Conservation (phyloP, 1,139 yeast genomes). For the Meyerozyma carpophila region DNA sequence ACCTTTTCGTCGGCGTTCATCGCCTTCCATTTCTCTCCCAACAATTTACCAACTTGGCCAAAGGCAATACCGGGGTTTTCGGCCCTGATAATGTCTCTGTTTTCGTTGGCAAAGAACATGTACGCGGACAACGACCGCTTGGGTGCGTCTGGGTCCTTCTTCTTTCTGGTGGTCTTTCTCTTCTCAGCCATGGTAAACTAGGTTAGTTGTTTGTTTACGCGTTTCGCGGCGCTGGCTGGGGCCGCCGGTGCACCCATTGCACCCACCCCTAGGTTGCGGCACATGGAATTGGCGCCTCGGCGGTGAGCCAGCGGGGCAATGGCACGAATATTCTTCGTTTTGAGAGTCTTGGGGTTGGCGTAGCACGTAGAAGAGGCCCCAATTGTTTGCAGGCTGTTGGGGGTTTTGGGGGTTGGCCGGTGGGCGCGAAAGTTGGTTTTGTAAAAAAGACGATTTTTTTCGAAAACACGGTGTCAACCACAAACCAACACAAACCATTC, state of each 20-base stretch:
- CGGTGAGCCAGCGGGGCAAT: no score
- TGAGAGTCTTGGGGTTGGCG: no score
- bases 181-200: conserved; percentile 26
- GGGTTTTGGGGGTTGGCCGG: neutral
- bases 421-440: neutral
- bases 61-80: conserved; percentile 93
- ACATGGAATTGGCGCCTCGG: neutral
- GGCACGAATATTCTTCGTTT: no score
- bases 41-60: conserved; percentile 86
- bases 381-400: neutral
- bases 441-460: no score
- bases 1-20: conserved; percentile 71
- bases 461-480: neutral
- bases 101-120: conserved; percentile 97
- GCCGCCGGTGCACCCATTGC: neutral
- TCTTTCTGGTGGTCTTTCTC: conserved; percentile 46
- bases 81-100: conserved; percentile 90
- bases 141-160: conserved; percentile 96
- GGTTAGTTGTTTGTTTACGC: conserved; percentile 5
- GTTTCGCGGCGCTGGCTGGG: neutral
- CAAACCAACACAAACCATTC: neutral
- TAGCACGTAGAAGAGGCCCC: no score
- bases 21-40: conserved; percentile 97
- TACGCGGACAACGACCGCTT: conserved; percentile 97
- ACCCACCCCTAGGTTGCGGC: neutral